Evolutionary conservation across 2,329 filamentous ascomycete genomes (phyloP), one percentile per base, ranked within the genome.

Genomic region (Pseudodiploospora longispora): DNA sequence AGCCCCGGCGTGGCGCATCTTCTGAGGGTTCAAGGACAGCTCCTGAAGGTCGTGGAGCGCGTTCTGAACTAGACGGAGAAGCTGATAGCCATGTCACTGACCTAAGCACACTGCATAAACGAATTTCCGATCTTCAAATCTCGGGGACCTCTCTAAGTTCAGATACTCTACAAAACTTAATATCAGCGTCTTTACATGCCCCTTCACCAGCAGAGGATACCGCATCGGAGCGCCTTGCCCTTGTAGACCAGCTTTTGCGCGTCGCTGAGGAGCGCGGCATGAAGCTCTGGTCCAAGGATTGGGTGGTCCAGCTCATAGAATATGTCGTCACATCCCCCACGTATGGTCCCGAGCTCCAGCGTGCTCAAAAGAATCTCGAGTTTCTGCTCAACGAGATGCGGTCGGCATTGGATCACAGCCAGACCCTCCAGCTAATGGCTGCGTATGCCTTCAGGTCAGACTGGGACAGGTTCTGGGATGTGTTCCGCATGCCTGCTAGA

Each of bases 401-500:
- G 10, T 53, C 63, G 29, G 57, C 64, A 3, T 65, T 67, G n/a
- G 66, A 68, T 40, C 51, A 56, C 27, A 63, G 69, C 28, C 59
- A 66, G 39, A 57, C 68, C 7, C 56, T 64, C 36, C 61, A 60
- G 12, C 60, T 79, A 32, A 62, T 78, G 62, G 52, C 59, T 3
- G 63, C 67, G 1, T 74, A 78, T 49, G 68, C 75, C 5, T 50
- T 52, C 19, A 67, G 68, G 47, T 54, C 58, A 12, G 64, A 79
- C 50, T 82, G 78, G 70, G 58, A 70, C 10, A 64, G 66, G 5
- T 78, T 85, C 54, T 84, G 78, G 80, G 68, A 76, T 19, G 56
- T 71, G 7, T 86, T 82, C 70, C 71, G 72, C 43, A 67, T 71
- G 44, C 70, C 77, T 4, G 63, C 80, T 10, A 67, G 73, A 35